Evolutionary conservation across 2,329 filamentous ascomycete species (phyloP).

Genomic region (Cercospora brassicicola): DNA sequence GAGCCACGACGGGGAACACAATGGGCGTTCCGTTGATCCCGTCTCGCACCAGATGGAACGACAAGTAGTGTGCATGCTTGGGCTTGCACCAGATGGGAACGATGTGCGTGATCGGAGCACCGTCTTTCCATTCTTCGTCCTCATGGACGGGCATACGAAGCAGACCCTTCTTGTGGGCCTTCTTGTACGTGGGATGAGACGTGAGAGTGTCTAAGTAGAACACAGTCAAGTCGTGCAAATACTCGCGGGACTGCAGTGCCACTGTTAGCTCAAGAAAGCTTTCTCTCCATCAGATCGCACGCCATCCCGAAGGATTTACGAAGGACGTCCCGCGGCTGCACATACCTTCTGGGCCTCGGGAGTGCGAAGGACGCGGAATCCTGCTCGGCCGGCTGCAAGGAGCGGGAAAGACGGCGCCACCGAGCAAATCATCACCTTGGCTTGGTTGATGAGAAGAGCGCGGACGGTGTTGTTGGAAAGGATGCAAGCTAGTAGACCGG

Average conservation of each 20-base stretch:
- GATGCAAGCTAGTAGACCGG: neutral
- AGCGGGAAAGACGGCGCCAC: neutral
- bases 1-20: slow-evolving; percentile 2
- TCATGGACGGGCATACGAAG: neutral
- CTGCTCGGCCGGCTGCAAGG: neutral
- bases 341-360: neutral
- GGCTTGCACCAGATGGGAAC: neutral
- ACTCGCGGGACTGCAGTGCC: neutral
- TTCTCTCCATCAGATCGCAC: neutral
- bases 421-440: neutral
- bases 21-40: neutral
- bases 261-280: neutral
- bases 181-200: neutral
- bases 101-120: neutral
- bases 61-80: neutral
- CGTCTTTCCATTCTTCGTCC: slow-evolving; percentile 2
- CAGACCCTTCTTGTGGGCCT: neutral
- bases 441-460: neutral
- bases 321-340: neutral
- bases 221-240: neutral
- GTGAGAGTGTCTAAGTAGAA: neutral
- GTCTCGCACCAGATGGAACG: neutral
- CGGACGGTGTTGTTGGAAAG: neutral
- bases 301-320: neutral
- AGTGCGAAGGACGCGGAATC: neutral